phyloP scores from a whole-genome alignment of 2,329 filamentous ascomycete species.

The Sclerotinia subarctica region DNA sequence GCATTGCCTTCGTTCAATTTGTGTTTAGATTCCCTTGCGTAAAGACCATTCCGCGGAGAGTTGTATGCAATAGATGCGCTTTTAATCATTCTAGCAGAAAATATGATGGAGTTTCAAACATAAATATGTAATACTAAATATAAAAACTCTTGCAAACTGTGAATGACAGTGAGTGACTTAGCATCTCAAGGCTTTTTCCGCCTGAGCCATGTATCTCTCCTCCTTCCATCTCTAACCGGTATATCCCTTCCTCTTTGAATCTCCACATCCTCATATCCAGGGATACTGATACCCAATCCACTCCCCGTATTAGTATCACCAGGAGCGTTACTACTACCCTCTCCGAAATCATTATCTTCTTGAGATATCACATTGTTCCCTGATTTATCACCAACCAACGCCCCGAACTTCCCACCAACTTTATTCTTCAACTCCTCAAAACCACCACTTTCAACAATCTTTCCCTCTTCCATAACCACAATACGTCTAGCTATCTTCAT shows the following conservation, averaged over 20 bases:
- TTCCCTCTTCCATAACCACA: conserved; percentile 66
- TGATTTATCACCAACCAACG: conserved; percentile 25
- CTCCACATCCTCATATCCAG: neutral
- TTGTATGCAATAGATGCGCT: neutral
- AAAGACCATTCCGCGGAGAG: neutral
- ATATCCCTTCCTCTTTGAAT: neutral
- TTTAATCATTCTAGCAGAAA: neutral
- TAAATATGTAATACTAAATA: neutral
- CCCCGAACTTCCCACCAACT: conserved; percentile 29
- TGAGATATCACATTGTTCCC: neutral
- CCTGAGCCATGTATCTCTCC: conserved; percentile 7
- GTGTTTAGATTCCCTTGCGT: accelerated
- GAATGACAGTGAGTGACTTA: neutral
- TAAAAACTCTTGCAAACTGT: neutral
- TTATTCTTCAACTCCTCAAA: conserved; percentile 56
- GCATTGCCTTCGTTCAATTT: neutral
- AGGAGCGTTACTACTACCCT: neutral
- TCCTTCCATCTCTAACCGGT: conserved; percentile 3
- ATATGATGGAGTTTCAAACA: neutral
- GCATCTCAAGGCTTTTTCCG: neutral
- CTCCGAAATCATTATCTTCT: conserved; percentile 4
- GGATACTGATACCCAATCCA: neutral
- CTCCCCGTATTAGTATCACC: neutral
- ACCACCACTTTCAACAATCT: conserved; percentile 63
- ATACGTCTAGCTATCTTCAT: conserved; percentile 76